These are phyloP conservation scores for Nepenthes alata DNA, from an alignment of 179 eudicot genomes.

Conservation along the genomic window DNA sequence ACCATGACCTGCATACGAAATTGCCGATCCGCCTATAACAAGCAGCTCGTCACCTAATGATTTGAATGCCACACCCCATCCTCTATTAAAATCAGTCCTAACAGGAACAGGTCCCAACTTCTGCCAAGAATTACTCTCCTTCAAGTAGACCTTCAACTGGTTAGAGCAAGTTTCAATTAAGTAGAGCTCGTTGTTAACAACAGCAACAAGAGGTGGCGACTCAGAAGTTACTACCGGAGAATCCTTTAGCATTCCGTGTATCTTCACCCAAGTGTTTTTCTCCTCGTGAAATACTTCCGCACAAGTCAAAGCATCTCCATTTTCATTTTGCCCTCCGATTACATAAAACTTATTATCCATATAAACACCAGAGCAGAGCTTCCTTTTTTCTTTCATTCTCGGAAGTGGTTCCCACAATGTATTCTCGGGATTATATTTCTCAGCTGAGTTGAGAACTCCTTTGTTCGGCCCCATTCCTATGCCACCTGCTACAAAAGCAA, in stretches of 20 bases:
- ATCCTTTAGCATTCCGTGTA: constrained; percentile 32
- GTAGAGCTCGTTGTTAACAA: constrained; percentile 37
- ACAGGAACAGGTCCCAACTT: constrained; percentile 36
- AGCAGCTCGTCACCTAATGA: constrained; percentile 49
- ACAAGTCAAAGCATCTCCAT: constrained; percentile 35
- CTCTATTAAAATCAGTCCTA: constrained; percentile 26
- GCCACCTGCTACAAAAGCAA: constrained; percentile 45
- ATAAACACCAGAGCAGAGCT: constrained; percentile 37
- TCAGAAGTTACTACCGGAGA: constrained; percentile 23
- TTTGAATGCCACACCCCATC: constrained; percentile 62
- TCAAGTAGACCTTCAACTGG: constrained; percentile 36
- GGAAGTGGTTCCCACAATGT: constrained; percentile 34
- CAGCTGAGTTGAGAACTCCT: constrained; percentile 27
- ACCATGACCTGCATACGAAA: constrained; percentile 17
- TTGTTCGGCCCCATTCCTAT: constrained; percentile 7
- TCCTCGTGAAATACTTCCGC: constrained; percentile 34
- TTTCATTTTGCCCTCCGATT: constrained; percentile 40
- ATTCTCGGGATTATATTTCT: constrained; percentile 30
- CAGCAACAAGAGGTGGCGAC: constrained; percentile 50
- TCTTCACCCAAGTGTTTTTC: constrained; percentile 25
- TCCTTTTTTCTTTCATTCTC: constrained; percentile 29
- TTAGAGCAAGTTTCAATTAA: constrained; percentile 35
- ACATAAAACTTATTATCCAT: constrained; percentile 43
- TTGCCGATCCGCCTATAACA: constrained; percentile 42
- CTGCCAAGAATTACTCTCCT: constrained; percentile 36